Percentiles rank a stretch among this genome's conserved stretches.
These are phyloP conservation scores for Dipteronia sinensis DNA, from an alignment of 345 rosid genomes.

Conservation along the genomic window DNA sequence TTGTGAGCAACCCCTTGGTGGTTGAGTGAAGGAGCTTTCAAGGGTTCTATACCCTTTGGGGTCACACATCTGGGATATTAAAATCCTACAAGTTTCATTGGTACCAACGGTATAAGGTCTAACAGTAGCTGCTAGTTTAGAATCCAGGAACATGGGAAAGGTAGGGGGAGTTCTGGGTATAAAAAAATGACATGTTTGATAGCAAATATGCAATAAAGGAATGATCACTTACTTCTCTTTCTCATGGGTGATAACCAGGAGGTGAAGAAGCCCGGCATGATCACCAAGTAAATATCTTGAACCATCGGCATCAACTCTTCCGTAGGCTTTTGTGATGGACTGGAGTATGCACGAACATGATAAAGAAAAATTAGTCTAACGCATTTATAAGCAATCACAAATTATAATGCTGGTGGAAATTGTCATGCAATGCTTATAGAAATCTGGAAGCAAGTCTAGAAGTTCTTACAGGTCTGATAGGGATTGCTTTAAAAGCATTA, in stretches of 20 bases:
- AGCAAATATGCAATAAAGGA: neutral
- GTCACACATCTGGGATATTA: neutral
- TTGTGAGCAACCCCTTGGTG: neutral
- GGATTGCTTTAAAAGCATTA: conserved; percentile 79
- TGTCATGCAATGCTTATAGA: neutral
- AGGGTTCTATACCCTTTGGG: neutral
- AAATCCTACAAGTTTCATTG: neutral
- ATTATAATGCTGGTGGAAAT: conserved; percentile 1
- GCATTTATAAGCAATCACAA: conserved; percentile 13
- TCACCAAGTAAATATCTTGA: conserved; percentile 95
- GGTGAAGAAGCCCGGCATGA: conserved; percentile 84
- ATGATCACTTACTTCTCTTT: conserved; percentile 74
- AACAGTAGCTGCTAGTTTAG: neutral
- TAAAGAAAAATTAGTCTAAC: conserved; percentile 17
- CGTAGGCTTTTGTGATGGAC: conserved; percentile 91
- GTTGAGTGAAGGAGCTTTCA: neutral
- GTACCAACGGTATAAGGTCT: neutral
- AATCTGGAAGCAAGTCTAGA: conserved; percentile 11
- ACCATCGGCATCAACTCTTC: conserved; percentile 96
- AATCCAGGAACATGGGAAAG: neutral
- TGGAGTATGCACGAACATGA: conserved; percentile 25
- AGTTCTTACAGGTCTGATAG: conserved; percentile 73
- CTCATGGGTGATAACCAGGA: conserved; percentile 89
- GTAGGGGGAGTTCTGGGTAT: neutral
- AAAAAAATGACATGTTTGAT: neutral